A percentile compares a stretch with the other conserved stretches of the same genome.
Evolutionary conservation across 257 asterid species (phyloP).

Genomic region (Nicotiana attenuata): DNA sequence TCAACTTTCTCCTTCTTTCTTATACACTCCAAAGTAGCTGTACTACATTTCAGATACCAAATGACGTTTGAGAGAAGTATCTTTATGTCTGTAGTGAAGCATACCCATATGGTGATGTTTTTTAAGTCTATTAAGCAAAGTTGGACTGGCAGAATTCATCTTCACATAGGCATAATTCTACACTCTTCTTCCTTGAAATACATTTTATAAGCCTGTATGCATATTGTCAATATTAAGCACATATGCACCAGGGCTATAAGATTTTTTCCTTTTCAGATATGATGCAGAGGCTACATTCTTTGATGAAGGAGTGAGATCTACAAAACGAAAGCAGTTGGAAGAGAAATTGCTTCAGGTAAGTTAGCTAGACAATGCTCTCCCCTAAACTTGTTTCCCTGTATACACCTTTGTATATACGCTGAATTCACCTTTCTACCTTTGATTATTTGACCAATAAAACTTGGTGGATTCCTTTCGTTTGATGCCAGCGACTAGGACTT

Average conservation of each 20-base stretch:
- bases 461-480: neutral
- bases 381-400: neutral
- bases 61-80: neutral
- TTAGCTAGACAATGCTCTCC: neutral
- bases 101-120: neutral
- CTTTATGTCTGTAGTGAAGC: neutral
- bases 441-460: neutral
- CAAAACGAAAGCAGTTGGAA: slow-evolving; percentile 82
- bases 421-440: neutral
- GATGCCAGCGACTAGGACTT: neutral
- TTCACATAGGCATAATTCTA: neutral
- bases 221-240: neutral
- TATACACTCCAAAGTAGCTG: neutral
- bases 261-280: slow-evolving; percentile 43
- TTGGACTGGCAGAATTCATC: neutral
- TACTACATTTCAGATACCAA: neutral
- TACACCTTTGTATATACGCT: neutral
- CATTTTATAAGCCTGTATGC: neutral
- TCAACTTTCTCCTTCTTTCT: neutral
- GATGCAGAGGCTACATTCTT: slow-evolving; percentile 90
- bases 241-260: neutral
- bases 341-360: slow-evolving; percentile 89
- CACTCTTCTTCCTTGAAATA: neutral
- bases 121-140: neutral
- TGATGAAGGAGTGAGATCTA: slow-evolving; percentile 84